Conservation (phyloP, 345 rosid species). For the Salix koriyanagi region DNA sequence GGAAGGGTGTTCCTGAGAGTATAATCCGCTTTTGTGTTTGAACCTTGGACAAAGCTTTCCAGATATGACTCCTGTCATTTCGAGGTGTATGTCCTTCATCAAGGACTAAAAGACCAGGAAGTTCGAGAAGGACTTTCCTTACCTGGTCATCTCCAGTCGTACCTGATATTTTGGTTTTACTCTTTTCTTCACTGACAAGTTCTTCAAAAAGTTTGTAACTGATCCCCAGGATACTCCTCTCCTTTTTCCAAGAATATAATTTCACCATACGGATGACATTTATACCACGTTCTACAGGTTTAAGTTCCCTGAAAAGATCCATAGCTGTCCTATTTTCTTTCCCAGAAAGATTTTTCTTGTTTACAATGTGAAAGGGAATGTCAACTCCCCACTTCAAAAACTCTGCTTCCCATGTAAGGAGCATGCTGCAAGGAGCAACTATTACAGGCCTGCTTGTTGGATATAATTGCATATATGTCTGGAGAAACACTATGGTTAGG, state of each 20-base stretch:
- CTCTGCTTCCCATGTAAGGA: constrained; percentile 83
- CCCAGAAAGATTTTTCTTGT: constrained; percentile 41
- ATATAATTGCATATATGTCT: constrained; percentile 41
- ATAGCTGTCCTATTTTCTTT: constrained; percentile 35
- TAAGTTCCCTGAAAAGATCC: not conserved
- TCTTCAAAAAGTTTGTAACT: constrained; percentile 58
- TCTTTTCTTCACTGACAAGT: constrained; percentile 41
- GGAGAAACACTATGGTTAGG: constrained; percentile 58
- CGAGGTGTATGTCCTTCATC: constrained; percentile 88
- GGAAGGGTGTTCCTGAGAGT: constrained; percentile 84
- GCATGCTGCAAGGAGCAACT: constrained; percentile 68
- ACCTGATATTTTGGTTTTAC: not conserved
- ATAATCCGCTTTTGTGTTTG: constrained; percentile 54
- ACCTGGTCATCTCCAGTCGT: constrained; percentile 19
- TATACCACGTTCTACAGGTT: constrained; percentile 1
- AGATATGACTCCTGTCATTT: constrained; percentile 46
- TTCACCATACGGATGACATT: constrained; percentile 44
- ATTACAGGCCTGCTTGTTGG: constrained; percentile 59
- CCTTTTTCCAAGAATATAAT: constrained; percentile 56
- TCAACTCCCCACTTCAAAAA: constrained; percentile 58
- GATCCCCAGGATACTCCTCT: constrained; percentile 50
- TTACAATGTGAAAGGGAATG: constrained; percentile 56
- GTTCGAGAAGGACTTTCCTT: constrained; percentile 39
- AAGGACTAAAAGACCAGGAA: constrained; percentile 54
- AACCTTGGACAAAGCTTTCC: constrained; percentile 53